A percentile compares a stretch with the other conserved stretches of the same genome.
These are phyloP conservation scores for Senecio squalidus DNA, from an alignment of 140 eudicot genomes.

Conservation along the genomic window DNA sequence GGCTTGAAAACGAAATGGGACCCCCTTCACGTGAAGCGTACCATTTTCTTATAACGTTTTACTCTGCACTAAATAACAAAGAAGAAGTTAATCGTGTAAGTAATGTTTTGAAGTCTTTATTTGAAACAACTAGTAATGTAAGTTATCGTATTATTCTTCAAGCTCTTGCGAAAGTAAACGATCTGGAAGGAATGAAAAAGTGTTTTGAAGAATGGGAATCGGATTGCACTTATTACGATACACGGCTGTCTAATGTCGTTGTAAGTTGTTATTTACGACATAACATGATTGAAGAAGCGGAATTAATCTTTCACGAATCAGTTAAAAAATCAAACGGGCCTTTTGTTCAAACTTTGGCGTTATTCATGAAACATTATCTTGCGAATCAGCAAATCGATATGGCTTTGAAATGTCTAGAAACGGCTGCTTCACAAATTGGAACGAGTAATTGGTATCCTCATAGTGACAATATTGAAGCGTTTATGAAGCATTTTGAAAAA, in stretches of 20 bases:
- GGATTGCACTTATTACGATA: constrained; percentile 40
- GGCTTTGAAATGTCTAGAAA: constrained; percentile 50
- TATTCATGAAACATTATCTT: constrained; percentile 38
- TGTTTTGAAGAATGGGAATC: constrained; percentile 75
- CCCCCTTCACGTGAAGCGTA: constrained; percentile 40
- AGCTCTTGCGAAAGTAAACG: constrained; percentile 46
- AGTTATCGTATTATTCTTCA: constrained; percentile 58
- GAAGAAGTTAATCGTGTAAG: constrained; percentile 54
- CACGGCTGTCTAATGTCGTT: constrained; percentile 38
- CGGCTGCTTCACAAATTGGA: constrained; percentile 32
- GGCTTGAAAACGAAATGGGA: constrained; percentile 45
- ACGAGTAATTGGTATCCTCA: constrained; percentile 30
- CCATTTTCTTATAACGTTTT: constrained; percentile 48
- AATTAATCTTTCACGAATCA: constrained; percentile 34
- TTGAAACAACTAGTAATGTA: constrained; percentile 33
- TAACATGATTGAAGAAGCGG: constrained; percentile 63
- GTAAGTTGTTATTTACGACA: constrained; percentile 41
- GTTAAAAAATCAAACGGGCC: constrained; percentile 35
- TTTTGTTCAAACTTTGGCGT: constrained; percentile 31
- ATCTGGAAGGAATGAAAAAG: constrained; percentile 40
- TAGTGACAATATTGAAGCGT: constrained; percentile 20
- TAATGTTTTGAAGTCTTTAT: constrained; percentile 41
- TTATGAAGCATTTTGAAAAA: constrained; percentile 35
- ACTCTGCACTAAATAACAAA: constrained; percentile 41
- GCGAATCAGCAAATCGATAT: constrained; percentile 27